Percentiles rank a stretch among this genome's conserved stretches.
Evolutionary conservation across 768 basidiomycete species (phyloP).

Genomic region (Basidioascus undulatus): DNA sequence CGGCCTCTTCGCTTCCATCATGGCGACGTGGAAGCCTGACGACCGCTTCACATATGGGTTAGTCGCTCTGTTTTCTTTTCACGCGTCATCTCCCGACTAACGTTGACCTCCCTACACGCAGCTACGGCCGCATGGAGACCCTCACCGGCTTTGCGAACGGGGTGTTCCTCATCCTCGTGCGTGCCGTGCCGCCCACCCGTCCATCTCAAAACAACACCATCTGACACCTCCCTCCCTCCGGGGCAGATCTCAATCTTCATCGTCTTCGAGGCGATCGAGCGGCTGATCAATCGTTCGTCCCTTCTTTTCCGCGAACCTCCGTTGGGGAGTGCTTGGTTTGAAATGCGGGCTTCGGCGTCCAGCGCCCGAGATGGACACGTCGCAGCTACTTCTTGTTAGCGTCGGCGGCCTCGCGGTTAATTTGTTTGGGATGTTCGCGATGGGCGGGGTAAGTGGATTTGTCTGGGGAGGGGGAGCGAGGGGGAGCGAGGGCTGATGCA

Average conservation of each 20-base stretch:
- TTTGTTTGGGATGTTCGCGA: conserved; percentile 94
- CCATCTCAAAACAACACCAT: too few relatives aligned
- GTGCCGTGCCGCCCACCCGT: too few relatives aligned
- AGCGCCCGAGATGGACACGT: conserved; percentile 97
- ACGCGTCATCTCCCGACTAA: neutral
- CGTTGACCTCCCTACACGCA: conserved; percentile 17
- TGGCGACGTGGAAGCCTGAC: conserved; percentile 94
- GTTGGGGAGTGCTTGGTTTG: conserved; percentile 25
- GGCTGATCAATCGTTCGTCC: conserved; percentile 28
- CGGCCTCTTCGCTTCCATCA: conserved; percentile 83
- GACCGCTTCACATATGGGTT: conserved; percentile 87
- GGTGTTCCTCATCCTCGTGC: conserved; percentile 65
- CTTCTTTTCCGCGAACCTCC: neutral
- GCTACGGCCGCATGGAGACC: conserved; percentile 89
- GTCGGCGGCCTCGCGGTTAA: conserved; percentile 76
- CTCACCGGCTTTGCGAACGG: conserved; percentile 96
- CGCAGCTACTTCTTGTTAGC: conserved; percentile 70
- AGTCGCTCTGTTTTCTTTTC: conserved; percentile 12
- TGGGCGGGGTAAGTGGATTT: conserved; percentile 39
- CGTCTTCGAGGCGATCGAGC: conserved; percentile 87
- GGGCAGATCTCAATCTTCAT: conserved; percentile 83
- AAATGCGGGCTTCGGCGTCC: too few relatives aligned
- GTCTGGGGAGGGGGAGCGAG: neutral
- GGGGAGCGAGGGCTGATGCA: neutral
- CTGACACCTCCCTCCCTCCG: too few relatives aligned